These are phyloP conservation scores for Aspergillus quadricinctus DNA, from an alignment of 2,329 filamentous ascomycete species.

Conservation along the genomic window DNA sequence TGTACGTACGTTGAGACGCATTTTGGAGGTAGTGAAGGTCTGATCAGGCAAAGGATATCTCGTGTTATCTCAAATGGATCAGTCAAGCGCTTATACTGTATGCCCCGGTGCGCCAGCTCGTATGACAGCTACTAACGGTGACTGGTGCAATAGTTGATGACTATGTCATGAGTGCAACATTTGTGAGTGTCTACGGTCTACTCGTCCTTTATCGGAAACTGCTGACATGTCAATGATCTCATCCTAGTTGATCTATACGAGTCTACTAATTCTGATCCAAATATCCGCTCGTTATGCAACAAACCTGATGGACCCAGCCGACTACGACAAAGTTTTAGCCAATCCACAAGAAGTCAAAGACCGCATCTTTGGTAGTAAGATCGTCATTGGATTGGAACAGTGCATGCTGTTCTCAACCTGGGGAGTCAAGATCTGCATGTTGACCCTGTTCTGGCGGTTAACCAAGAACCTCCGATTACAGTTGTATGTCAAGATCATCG, in stretches of 20 bases:
- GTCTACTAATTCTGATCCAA: constrained; percentile 33
- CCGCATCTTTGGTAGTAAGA: constrained; percentile 46
- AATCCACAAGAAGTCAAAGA: constrained; percentile 37
- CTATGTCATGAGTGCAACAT: constrained; percentile 34
- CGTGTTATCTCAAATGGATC: constrained; percentile 26
- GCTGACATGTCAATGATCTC: not conserved
- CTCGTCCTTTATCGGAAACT: not conserved
- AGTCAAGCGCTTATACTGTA: constrained; percentile 26
- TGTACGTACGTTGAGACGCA: constrained; percentile 18
- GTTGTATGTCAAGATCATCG: constrained; percentile 36
- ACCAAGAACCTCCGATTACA: constrained; percentile 37
- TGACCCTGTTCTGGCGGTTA: constrained; percentile 47
- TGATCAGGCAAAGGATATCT: constrained; percentile 2
- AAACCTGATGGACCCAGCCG: constrained; percentile 36
- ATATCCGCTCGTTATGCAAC: constrained; percentile 34
- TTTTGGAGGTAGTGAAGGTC: not conserved
- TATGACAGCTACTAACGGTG: not conserved
- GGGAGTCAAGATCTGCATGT: constrained; percentile 49
- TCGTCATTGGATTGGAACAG: constrained; percentile 48
- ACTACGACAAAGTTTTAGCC: constrained; percentile 26
- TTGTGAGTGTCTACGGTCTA: constrained; percentile 25
- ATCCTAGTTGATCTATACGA: constrained; percentile 31
- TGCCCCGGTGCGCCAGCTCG: not conserved
- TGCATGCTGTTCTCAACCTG: constrained; percentile 48
- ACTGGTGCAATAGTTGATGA: constrained; percentile 29